Evolutionary conservation across 768 basidiomycete genomes (phyloP).

Genomic region (Rhodosporidiobolus odoratus): DNA sequence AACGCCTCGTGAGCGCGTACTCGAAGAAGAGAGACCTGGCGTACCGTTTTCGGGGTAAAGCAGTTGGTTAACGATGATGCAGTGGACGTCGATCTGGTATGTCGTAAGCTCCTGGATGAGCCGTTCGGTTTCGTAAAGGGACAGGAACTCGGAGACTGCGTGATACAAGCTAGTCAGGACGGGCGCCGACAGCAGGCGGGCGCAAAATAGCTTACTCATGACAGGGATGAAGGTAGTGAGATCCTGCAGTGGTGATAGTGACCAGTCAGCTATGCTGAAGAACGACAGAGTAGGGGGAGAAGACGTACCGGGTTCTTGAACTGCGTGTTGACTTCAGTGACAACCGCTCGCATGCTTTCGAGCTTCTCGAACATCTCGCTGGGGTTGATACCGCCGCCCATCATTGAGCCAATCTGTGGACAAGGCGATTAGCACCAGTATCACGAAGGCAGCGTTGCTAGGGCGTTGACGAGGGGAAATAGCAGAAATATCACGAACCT

Average conservation of each 20-base stretch:
- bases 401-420: slow-evolving; percentile 82
- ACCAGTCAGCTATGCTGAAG: not conserved
- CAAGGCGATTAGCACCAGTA: not conserved
- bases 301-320: slow-evolving; percentile 89
- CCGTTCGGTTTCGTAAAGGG: slow-evolving; percentile 96
- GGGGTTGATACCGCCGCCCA: slow-evolving; percentile 76
- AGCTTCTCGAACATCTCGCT: slow-evolving; percentile 99
- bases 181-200: not conserved
- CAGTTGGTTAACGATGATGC: slow-evolving; percentile 96
- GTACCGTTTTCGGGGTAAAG: slow-evolving; percentile 84
- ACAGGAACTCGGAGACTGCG: slow-evolving; percentile 93
- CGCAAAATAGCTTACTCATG: slow-evolving; percentile 29
- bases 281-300: not conserved
- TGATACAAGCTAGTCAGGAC: slow-evolving; percentile 51
- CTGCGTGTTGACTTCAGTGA: slow-evolving; percentile 97
- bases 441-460: not conserved
- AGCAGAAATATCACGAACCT: slow-evolving; percentile 47
- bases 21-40: slow-evolving; percentile 35
- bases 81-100: slow-evolving; percentile 81
- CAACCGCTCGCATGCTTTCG: slow-evolving; percentile 91
- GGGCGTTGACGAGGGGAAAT: not conserved
- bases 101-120: slow-evolving; percentile 72
- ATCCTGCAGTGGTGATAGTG: slow-evolving; percentile 56
- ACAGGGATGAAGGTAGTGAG: slow-evolving; percentile 94
- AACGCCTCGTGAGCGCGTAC: not conserved